Evolutionary conservation across 208 protist genomes (phyloP), one percentile per base, ranked within the genome.

Genomic region (Leishmania tarentolae): DNA sequence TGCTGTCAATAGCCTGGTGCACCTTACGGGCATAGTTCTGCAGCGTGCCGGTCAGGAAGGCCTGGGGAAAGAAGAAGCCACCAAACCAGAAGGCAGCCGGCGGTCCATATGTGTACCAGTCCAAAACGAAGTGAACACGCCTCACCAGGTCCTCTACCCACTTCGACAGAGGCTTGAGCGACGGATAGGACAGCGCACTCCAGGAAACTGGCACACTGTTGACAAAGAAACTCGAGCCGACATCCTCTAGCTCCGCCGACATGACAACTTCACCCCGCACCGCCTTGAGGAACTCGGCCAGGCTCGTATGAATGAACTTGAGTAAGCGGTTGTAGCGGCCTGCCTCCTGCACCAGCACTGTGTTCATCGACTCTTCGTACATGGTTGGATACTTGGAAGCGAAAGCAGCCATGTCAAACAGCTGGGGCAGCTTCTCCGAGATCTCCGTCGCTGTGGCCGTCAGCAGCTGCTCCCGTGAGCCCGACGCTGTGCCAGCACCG

Each of bases 31-130:
- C 98, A 86, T 98, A 99, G 89, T 99, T 99, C 90, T 99, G 98
- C 84, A 99, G 87, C 31, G 93, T 98, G 59, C 97, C 98, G 1
- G 98, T 99, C 63, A 99, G 90, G 89, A 99, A 99, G 0, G 97
- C 95, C 87, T 99, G 98, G 21, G 99, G 98, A 90, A 99, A 99
- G 93, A 99, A 99, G 90, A 99, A 99, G 74, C 97, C 97, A 24
- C 97, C 98, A 50, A 99, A 97, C 97, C 98, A 99, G 84, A 98
- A 99, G 44, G 91, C 87, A 15, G 68, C 81, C 42, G 99, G 98
- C 9, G 87, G 80, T 24, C 92, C 98, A 56, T 88, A 63, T 69
- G 97, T 94, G 83, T 97, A 97, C 97, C 97, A 98, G 13, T 76
- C 81, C 78, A 92, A 87, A 44, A 99, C 90, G 78, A 99, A 99